A percentile compares a stretch with the other conserved stretches of the same genome.
These are phyloP conservation scores for Fusarium equiseti DNA, from an alignment of 2,329 filamentous ascomycete species.

Conservation along the genomic window DNA sequence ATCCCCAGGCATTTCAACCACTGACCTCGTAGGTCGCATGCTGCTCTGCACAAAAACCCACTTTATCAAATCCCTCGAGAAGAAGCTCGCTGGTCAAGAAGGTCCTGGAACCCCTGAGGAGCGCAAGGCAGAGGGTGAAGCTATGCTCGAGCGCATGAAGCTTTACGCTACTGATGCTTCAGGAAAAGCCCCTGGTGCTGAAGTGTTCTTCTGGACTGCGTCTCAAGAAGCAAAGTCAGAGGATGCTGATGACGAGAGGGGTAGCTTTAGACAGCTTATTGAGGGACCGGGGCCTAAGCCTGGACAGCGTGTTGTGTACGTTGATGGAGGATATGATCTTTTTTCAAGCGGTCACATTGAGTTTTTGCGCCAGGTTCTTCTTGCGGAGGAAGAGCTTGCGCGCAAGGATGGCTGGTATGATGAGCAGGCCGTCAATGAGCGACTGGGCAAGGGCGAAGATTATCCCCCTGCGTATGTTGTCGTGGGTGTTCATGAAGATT, in stretches of 20 bases:
- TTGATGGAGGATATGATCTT: constrained; percentile 95
- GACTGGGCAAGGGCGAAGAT: constrained; percentile 75
- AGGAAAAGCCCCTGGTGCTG: constrained; percentile 80
- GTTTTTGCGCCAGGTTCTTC: constrained; percentile 83
- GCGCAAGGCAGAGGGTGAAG: constrained; percentile 69
- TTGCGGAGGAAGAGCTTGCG: constrained; percentile 78
- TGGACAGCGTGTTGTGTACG: constrained; percentile 90
- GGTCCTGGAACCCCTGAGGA: constrained; percentile 78
- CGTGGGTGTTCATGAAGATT: constrained; percentile 93
- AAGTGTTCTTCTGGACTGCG: constrained; percentile 86
- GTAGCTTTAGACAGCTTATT: constrained; percentile 76
- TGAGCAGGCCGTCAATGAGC: constrained; percentile 71
- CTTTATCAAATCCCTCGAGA: constrained; percentile 85
- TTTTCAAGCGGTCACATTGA: constrained; percentile 98
- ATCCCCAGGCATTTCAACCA: constrained; percentile 96
- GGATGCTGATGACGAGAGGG: constrained; percentile 68
- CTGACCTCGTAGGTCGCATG: constrained; percentile 98
- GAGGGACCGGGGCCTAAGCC: constrained; percentile 76
- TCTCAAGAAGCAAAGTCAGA: constrained; percentile 61
- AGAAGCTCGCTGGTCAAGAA: constrained; percentile 76
- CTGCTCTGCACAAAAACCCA: constrained; percentile 94
- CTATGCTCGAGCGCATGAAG: constrained; percentile 81
- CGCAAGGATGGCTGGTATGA: constrained; percentile 79
- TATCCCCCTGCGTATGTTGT: constrained; percentile 89
- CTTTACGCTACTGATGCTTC: constrained; percentile 91